These are phyloP conservation scores for Boletus sp. DNA, from an alignment of 1,284 basidiomycete genomes.

Conservation along the genomic window DNA sequence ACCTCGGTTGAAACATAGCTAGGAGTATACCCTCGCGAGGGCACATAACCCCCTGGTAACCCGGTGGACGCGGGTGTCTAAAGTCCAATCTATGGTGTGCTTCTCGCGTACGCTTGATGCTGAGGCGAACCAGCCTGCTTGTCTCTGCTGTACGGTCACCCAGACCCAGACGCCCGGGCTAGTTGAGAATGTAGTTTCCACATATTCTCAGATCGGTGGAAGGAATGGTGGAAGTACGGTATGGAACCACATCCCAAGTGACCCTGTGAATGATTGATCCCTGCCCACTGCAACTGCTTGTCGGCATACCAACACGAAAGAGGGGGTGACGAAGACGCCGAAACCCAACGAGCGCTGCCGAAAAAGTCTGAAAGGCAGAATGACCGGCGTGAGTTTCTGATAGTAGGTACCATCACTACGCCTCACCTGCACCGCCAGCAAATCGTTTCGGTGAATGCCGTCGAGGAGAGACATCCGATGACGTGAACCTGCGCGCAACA, in stretches of 20 bases:
- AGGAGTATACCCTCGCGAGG: neutral
- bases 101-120: neutral
- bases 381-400: too few relatives aligned
- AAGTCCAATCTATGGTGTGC: too few relatives aligned
- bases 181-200: neutral
- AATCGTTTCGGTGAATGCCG: neutral
- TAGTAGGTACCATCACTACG: constrained; percentile 6
- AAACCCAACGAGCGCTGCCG: neutral
- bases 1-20: neutral
- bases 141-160: constrained; percentile 7
- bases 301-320: neutral
- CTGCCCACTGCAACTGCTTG: neutral
- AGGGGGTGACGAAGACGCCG: neutral
- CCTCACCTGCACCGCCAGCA: neutral
- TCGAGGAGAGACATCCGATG: neutral
- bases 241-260: neutral
- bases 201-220: constrained; percentile 5
- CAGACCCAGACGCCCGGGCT: neutral
- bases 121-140: neutral
- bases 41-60: neutral
- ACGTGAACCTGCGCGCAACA: too few relatives aligned
- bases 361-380: neutral
- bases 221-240: neutral
- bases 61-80: too few relatives aligned
- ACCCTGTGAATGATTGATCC: neutral